A percentile compares a stretch with the other conserved stretches of the same genome.
These are phyloP conservation scores for Rhodamnia rubescens DNA, from an alignment of 345 rosid species.

Conservation along the genomic window DNA sequence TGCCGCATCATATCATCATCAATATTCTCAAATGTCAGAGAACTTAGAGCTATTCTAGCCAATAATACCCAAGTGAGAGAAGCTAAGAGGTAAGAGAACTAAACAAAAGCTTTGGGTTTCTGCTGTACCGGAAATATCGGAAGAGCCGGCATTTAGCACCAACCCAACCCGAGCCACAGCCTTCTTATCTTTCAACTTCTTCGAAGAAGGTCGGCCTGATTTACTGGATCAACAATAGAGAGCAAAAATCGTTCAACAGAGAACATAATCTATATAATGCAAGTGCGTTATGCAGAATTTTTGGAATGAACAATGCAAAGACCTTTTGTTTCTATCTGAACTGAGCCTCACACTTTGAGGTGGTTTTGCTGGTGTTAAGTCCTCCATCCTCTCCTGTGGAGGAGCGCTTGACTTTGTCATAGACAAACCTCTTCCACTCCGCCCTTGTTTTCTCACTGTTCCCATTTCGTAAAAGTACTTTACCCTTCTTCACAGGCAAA, in stretches of 20 bases:
- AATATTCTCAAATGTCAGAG: neutral
- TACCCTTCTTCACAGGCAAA: conserved; percentile 48
- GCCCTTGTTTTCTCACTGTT: conserved; percentile 71
- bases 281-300: neutral
- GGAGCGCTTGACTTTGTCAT: conserved; percentile 39
- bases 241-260: conserved; percentile 1
- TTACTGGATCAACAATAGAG: conserved; percentile 43
- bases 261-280: neutral
- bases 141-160: conserved; percentile 29
- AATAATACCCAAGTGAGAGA: neutral
- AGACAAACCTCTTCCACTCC: conserved; percentile 49
- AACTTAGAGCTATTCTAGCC: neutral
- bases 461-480: conserved; percentile 48
- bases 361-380: conserved; percentile 44
- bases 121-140: conserved; percentile 53
- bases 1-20: neutral
- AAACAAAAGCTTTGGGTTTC: neutral
- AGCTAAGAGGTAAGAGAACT: neutral
- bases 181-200: conserved; percentile 77
- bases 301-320: conserved; percentile 8
- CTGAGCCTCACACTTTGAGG: conserved; percentile 41
- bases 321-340: conserved; percentile 80
- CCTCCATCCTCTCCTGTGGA: conserved; percentile 53
- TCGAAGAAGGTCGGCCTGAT: conserved; percentile 74
- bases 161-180: conserved; percentile 40